Base-by-base conservation (phyloP, 257 asterid species). In the Leonotis leonurus region DNA sequence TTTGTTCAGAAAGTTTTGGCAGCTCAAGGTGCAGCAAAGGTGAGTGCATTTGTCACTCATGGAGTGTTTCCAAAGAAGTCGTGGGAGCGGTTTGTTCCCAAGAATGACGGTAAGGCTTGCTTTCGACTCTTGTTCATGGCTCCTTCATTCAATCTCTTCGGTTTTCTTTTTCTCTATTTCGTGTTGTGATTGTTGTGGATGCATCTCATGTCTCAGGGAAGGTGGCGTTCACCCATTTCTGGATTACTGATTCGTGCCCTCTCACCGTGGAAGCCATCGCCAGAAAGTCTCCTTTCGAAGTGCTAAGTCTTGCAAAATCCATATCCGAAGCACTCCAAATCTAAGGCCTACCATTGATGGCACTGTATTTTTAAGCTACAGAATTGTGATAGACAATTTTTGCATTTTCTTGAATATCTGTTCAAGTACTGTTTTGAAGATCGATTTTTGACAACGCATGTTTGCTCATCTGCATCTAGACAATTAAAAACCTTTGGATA, bases 231-330 rank as follows among this genome's bases (percentile, higher is more conserved):
- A 25, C 94, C 43, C 82, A 89, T 76, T 89, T 92, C 55, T 92
- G 97, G 98, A 85, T 84, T 70, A 89, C 91, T 0, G 99, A 92
- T 77, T 92, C 99, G 0, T 92, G 99, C 73, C 88, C 95, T 13
- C 70, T 2, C 2, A 92, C 97, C 3, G 97, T 89, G 62, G 75
- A 89, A 63, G 83, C 91, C 55, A 72, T 92, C 8, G 73, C 76
- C 12, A 57, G 73, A 10, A 74, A 79, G 74, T 79, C 89, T 60
- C 99, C 99, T 9, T 92, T 92, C 35, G 96, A 92, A 70, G 87
- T 92, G 63, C 39, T 89, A 68, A 86, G 95, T 62, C 96, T 92
- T 40, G 99, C 99, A 0, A 88, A 88, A 60, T 92, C 99, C 3
- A 92, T 92, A 39, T 89, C 99, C 24, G 91, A 86, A 60, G 93